Evolutionary conservation across 169 alveolate species (phyloP).

Genomic region (Condylostoma magnum): DNA sequence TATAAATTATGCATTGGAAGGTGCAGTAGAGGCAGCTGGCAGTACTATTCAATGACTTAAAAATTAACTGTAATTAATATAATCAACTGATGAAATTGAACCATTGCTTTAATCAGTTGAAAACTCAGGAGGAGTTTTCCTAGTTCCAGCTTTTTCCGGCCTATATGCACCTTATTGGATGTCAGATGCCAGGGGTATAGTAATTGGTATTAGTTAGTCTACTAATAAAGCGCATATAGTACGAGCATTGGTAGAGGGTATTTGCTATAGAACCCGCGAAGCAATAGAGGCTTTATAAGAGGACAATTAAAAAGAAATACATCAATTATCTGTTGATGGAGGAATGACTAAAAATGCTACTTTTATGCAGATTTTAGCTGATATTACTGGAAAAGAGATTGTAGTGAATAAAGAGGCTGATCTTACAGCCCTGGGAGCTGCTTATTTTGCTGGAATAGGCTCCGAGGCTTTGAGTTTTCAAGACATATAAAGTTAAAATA

Average conservation of each 20-base stretch:
- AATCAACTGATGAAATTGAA: conserved; percentile 63
- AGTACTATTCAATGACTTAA: conserved; percentile 88
- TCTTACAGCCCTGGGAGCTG: conserved; percentile 89
- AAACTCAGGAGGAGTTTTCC: conserved; percentile 88
- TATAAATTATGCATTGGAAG: conserved; percentile 90
- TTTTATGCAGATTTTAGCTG: conserved; percentile 81
- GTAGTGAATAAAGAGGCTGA: conserved; percentile 61
- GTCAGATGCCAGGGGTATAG: conserved; percentile 89
- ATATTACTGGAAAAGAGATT: conserved; percentile 66
- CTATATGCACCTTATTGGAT: conserved; percentile 95
- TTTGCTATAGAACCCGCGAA: conserved; percentile 85
- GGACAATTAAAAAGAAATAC: conserved; percentile 45
- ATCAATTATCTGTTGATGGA: conserved; percentile 88
- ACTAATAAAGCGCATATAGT: conserved; percentile 84
- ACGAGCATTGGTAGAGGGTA: conserved; percentile 88
- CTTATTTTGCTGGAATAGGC: conserved; percentile 86
- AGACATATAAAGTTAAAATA: conserved; percentile 45
- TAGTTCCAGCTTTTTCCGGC: conserved; percentile 94
- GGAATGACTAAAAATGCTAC: conserved; percentile 85
- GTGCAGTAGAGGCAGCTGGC: conserved; percentile 95
- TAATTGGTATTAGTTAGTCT: conserved; percentile 87
- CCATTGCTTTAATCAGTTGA: conserved; percentile 54
- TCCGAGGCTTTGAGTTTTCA: conserved; percentile 66
- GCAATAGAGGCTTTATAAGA: conserved; percentile 57
- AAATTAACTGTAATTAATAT: conserved; percentile 57